These are phyloP conservation scores for Teratosphaeria viscida DNA, from an alignment of 2,329 filamentous ascomycete species.

Conservation along the genomic window DNA sequence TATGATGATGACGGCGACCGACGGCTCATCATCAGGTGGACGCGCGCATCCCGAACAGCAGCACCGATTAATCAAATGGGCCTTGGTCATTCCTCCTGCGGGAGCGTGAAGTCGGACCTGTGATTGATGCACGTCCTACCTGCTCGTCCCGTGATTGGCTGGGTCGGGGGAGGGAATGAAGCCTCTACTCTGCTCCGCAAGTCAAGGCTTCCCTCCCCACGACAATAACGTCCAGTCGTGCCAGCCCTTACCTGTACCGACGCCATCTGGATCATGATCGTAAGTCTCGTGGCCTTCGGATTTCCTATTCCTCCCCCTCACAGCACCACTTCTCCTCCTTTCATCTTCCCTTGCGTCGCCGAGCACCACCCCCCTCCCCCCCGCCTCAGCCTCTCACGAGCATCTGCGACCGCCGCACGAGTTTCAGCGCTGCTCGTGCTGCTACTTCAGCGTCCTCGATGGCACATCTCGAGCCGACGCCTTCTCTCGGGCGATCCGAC, in stretches of 20 bases:
- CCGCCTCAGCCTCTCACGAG: background rate
- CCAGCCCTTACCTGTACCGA: background rate
- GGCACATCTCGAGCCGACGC: conserved; percentile 3
- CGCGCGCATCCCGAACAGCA: background rate
- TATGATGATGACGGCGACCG: background rate
- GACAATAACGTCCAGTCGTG: background rate
- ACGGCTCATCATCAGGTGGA: background rate
- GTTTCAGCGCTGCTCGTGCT: background rate
- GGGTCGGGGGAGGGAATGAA: background rate
- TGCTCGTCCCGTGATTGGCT: background rate
- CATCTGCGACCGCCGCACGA: background rate
- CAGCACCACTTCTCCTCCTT: background rate
- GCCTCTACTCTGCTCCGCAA: background rate
- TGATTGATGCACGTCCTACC: background rate
- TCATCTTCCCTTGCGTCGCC: background rate
- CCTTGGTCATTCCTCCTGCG: background rate
- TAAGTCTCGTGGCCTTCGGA: background rate
- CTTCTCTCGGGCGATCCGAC: conserved; percentile 9
- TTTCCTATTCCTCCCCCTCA: background rate
- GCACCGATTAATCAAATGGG: background rate
- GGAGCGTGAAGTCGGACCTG: background rate
- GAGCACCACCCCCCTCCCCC: background rate
- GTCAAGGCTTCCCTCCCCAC: background rate
- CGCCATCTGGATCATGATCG: background rate
- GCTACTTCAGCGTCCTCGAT: background rate